A percentile compares a stretch with the other conserved stretches of the same genome.
Conservation (phyloP, 2,329 filamentous ascomycete genomes). For the Ophioceras dolichostomum region DNA sequence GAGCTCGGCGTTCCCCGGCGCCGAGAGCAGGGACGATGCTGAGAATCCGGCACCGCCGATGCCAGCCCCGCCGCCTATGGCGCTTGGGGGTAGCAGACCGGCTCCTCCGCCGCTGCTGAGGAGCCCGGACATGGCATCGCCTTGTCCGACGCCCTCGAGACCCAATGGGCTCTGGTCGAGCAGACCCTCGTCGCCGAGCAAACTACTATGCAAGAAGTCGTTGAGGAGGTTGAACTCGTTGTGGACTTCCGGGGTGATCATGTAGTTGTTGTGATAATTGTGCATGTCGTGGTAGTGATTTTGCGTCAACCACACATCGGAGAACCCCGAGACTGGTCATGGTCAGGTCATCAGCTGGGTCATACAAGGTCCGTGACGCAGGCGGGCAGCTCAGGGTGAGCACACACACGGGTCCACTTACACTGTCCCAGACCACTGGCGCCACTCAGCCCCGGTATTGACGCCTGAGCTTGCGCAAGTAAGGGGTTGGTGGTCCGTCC, state of each 20-base stretch:
- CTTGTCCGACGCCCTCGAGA: slow-evolving; percentile 26
- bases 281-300: slow-evolving; percentile 92
- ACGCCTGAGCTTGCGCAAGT: slow-evolving; percentile 47
- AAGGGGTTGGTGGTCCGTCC: slow-evolving; percentile 41
- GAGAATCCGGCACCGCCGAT: too few relatives aligned
- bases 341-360: slow-evolving; percentile 2
- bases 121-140: slow-evolving; percentile 36
- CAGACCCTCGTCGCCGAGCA: slow-evolving; percentile 71
- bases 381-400: too few relatives aligned
- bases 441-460: not conserved
- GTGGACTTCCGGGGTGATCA: slow-evolving; percentile 84
- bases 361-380: too few relatives aligned
- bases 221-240: slow-evolving; percentile 96
- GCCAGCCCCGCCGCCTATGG: slow-evolving; percentile 23
- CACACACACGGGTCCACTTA: too few relatives aligned
- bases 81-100: slow-evolving; percentile 19
- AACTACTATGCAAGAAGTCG: slow-evolving; percentile 86
- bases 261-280: slow-evolving; percentile 84
- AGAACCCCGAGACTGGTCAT: slow-evolving; percentile 59
- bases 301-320: slow-evolving; percentile 70
- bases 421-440: not conserved
- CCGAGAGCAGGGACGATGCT: slow-evolving; percentile 32
- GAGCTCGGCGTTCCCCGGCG: slow-evolving; percentile 30
- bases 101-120: slow-evolving; percentile 20
- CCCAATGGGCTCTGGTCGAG: slow-evolving; percentile 52